Evolutionary conservation across 129 eudicot genomes (phyloP), one percentile per base, ranked within the genome.

Genomic region (Heracleum sosnowskyi): DNA sequence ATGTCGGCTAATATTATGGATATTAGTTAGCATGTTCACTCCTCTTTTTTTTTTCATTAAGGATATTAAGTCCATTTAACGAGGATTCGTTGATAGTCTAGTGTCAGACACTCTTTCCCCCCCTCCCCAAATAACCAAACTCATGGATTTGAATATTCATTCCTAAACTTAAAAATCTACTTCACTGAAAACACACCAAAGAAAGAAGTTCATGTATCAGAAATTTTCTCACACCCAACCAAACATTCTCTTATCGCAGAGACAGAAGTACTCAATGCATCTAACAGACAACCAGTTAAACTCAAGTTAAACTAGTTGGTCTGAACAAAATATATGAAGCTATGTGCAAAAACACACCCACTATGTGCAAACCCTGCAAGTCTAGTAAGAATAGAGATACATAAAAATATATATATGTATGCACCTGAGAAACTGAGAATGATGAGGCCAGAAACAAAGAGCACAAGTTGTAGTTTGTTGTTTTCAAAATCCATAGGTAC

Each of bases 361-460:
- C 64, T 4, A 18, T 4, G 26, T 55, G 64, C 24, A 5, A 37
- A 37, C 40, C 0, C 18, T 45, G 49, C 49, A 49, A 18, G 16
- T 22, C 16, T 13, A 28, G 4, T 11, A n/a, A 45, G 44, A 33
- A 16, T 33, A 12, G 39, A 37, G 70, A 22, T 0, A 9, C 28
- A 40, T 0, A 62, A 11, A 55, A 5, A 31, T 2, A 11, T 2
- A 51, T 22, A 15, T 0, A 77, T 31, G 57, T 0, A 66, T 12
- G 44, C 91, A 93, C 98, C 98, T 68, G 91, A 86, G 79, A 73
- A 75, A 79, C 91, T 83, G 78, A 93, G 93, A 78, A 69, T 84
- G 64, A 88, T 77, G 80, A 87, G 73, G 46, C 88, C 98, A 64
- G 84, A 73, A 41, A 89, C 40, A 68, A 89, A 87, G 51, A 78